phyloP scores from a whole-genome alignment of 78 protist species.

The Dictyostelium intermedium region DNA sequence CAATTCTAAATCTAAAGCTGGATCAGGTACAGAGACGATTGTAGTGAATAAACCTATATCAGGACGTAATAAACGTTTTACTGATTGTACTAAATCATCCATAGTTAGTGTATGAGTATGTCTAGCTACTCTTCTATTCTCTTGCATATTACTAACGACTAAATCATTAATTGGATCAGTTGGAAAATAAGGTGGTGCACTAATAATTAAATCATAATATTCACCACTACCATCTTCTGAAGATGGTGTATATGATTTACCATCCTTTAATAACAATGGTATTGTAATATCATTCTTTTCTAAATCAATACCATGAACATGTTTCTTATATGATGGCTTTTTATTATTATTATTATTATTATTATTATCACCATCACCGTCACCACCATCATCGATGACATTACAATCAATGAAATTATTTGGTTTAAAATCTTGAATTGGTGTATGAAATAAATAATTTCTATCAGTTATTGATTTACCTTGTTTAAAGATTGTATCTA shows the following conservation, averaged over 20 bases:
- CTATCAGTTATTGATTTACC: slow-evolving; percentile 2
- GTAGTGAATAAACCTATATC: slow-evolving; percentile 44
- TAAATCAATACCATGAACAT: neutral
- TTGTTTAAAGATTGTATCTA: slow-evolving; percentile 40
- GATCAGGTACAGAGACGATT: slow-evolving; percentile 51
- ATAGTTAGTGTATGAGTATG: slow-evolving; percentile 69
- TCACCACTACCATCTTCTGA: no score
- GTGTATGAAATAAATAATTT: slow-evolving; percentile 54
- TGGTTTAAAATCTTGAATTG: slow-evolving; percentile 67
- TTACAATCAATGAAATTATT: neutral
- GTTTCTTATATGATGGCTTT: neutral
- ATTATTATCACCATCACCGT: neutral
- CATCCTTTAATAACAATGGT: neutral
- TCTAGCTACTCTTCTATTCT: slow-evolving; percentile 53
- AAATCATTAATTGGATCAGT: slow-evolving; percentile 16
- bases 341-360: slow-evolving; percentile 1
- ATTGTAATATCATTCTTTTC: neutral
- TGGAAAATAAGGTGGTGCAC: slow-evolving; percentile 78
- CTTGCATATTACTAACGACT: neutral
- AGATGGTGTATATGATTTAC: neutral
- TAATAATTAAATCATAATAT: slow-evolving; percentile 45
- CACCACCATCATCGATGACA: neutral
- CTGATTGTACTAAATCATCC: slow-evolving; percentile 37
- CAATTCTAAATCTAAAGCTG: slow-evolving; percentile 13
- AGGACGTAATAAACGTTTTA: slow-evolving; percentile 19